Conservation (phyloP, 441 rosid genomes). For the Manihot esculenta region DNA sequence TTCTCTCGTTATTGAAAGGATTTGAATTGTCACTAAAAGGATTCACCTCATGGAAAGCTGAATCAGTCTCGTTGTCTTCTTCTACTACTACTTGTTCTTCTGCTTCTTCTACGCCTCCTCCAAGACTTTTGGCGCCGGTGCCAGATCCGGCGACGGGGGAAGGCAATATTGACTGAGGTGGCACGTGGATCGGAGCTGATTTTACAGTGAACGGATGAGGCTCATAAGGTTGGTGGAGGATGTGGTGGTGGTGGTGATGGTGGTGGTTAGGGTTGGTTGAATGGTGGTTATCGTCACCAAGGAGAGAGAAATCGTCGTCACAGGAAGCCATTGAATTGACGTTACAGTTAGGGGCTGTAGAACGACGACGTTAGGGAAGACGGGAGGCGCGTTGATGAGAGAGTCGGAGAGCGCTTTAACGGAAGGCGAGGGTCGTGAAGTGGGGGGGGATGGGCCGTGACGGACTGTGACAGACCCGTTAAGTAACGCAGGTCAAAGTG, state of each 20-base stretch:
- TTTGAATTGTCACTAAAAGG: constrained; percentile 37
- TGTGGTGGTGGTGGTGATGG: constrained; percentile 37
- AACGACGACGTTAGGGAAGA: constrained; percentile 51
- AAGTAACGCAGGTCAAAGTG: constrained; percentile 23
- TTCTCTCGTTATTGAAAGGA: constrained; percentile 34
- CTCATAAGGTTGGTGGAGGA: constrained; percentile 39
- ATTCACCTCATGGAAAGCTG: constrained; percentile 47
- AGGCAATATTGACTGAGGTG: constrained; percentile 40
- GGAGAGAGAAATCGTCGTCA: constrained; percentile 72
- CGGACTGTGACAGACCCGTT: constrained; percentile 55
- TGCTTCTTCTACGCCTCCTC: constrained; percentile 21
- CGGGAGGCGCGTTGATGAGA: constrained; percentile 13
- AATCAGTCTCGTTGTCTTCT: constrained; percentile 45
- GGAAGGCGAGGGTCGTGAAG: constrained; percentile 35
- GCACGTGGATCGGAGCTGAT: constrained; percentile 27
- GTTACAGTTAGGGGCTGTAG: constrained; percentile 42
- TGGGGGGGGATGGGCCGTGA: constrained; percentile 38
- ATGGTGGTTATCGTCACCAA: constrained; percentile 50
- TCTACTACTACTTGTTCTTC: constrained; percentile 36
- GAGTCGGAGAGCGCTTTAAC: constrained; percentile 27
- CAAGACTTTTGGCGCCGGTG: constrained; percentile 3
- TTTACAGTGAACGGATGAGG: constrained; percentile 37
- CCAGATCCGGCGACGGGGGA: constrained; percentile 23
- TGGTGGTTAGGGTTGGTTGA: constrained; percentile 37
- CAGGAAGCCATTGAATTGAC: constrained; percentile 46